Conservation (phyloP, 805 yeast species). For the Candida fluviatilis region DNA sequence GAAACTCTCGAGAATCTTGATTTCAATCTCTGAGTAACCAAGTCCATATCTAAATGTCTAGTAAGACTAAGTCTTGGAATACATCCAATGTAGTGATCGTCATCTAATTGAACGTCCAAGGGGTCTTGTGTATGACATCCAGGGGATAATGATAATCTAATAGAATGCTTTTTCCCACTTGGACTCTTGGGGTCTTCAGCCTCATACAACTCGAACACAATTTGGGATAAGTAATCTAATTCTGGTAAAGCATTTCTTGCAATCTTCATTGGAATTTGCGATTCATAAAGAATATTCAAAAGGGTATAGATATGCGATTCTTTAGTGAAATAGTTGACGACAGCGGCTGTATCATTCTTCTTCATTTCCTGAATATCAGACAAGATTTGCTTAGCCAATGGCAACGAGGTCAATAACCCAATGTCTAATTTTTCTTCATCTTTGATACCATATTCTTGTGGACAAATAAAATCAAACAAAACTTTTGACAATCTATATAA, state of each 20-base stretch:
- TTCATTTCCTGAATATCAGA: conserved; percentile 78
- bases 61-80: conserved; percentile 89
- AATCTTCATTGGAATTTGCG: conserved; percentile 91
- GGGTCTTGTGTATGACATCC: conserved; percentile 99
- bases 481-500: conserved; percentile 88
- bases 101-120: conserved; percentile 91
- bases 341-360: conserved; percentile 73
- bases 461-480: conserved; percentile 93
- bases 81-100: conserved; percentile 93
- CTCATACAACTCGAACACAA: conserved; percentile 90
- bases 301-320: conserved; percentile 96
- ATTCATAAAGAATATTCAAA: conserved; percentile 84
- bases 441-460: conserved; percentile 97
- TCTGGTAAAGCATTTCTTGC: conserved; percentile 96
- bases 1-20: conserved; percentile 82
- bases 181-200: conserved; percentile 56
- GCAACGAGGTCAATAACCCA: conserved; percentile 90
- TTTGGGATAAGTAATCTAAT: conserved; percentile 90
- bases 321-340: conserved; percentile 89
- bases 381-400: conserved; percentile 84
- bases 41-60: conserved; percentile 87
- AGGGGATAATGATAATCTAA: conserved; percentile 88
- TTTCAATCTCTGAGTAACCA: conserved; percentile 75
- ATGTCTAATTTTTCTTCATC: conserved; percentile 94
- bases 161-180: conserved; percentile 79